Evolutionary conservation across 495 filamentous ascomycete species (phyloP), one percentile per base, ranked within the genome.

Genomic region (Aspergillus biplanus): DNA sequence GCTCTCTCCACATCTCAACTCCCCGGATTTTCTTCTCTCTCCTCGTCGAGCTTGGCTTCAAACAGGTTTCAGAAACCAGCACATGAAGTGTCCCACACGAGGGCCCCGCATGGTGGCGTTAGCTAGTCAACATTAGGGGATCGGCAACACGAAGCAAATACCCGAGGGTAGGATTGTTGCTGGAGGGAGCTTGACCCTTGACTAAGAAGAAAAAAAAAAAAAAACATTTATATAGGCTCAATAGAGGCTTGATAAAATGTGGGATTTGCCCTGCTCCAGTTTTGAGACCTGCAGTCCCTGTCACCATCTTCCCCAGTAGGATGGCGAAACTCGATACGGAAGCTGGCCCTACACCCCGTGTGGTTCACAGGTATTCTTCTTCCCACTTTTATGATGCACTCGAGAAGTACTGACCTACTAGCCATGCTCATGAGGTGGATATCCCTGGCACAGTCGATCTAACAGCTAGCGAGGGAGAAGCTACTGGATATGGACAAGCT

Each of bases 381-480:
- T n/a, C 7, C 7, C 39, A 44, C n/a, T 11, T 44, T 44, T 9
- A 27, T 27, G 1, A 27, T 27, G 21, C 21, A 27, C 1, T 27
- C 21, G 21, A 27, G 21, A 27, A 27, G 2, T 27, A 27, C 21
- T 27, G 21, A 27, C 21, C 21, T 27, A 27, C n/a, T n/a, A 44
- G 39, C 62, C 85, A 86, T 69, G 85, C 84, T 7, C 85, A 83
- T 56, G 85, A 86, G 71, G 83, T 77, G 64, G 79, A 82, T 47
- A 76, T 86, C 27, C 83, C 85, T 0, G 85, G 85, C 6, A 87
- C 85, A 0, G 83, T 86, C 46, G 82, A 86, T 64, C 73, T 87
- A 27, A 70, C 75, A 56, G 78, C 79, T 53, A 67, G 60, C n/a
- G 86, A 87, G 73, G 86, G 86, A 54, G 86, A 89, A 63, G 85